A percentile compares a stretch with the other conserved stretches of the same genome.
Conservation (phyloP, 1,284 basidiomycete species). For the Singerocomus rubriflavus region DNA sequence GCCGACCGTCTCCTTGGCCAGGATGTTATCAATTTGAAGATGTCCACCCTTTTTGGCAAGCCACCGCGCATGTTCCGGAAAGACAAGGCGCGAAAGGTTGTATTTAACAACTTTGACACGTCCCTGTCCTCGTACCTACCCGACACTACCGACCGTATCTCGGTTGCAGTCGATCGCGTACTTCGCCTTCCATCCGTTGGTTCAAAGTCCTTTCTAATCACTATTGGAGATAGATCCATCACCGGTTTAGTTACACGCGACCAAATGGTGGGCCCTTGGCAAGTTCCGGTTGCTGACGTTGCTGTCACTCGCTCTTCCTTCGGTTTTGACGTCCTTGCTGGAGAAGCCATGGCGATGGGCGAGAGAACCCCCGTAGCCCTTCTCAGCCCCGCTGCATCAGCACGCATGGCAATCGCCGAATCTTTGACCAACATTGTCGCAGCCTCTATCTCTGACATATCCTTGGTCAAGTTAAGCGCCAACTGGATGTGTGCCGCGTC, state of each 20-base stretch:
- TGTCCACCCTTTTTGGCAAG: constrained; percentile 97
- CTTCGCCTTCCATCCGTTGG: constrained; percentile 90
- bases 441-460: constrained; percentile 70
- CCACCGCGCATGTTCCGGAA: constrained; percentile 88
- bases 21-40: constrained; percentile 86
- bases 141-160: constrained; percentile 44
- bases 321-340: constrained; percentile 80
- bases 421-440: constrained; percentile 91
- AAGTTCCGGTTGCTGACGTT: constrained; percentile 96
- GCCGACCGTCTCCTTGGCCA: constrained; percentile 81
- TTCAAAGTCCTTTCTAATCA: constrained; percentile 97
- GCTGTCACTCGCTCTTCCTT: constrained; percentile 95
- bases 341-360: constrained; percentile 98
- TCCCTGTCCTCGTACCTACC: constrained; percentile 69
- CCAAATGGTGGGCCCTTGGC: constrained; percentile 99
- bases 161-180: constrained; percentile 73
- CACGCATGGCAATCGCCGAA: constrained; percentile 95
- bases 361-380: constrained; percentile 94
- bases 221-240: constrained; percentile 94
- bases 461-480: constrained; percentile 88
- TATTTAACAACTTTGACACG: constrained; percentile 66
- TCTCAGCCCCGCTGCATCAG: constrained; percentile 84
- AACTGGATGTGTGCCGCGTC: constrained; percentile 99
- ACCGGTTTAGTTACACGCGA: constrained; percentile 95
- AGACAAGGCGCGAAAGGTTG: constrained; percentile 55